phyloP scores from a whole-genome alignment of 106 monocot genomes.

The Phalaenopsis equestris region DNA sequence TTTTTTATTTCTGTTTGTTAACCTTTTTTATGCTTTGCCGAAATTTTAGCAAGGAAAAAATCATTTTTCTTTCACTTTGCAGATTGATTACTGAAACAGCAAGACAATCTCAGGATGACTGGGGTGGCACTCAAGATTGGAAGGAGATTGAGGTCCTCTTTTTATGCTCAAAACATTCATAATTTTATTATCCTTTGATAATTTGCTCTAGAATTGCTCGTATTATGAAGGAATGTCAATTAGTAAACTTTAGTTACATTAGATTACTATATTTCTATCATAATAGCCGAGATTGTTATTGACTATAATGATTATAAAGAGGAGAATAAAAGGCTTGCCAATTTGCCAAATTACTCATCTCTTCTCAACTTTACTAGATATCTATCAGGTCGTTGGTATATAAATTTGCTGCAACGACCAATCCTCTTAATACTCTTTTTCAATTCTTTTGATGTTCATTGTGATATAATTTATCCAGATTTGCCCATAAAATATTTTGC shows the following conservation, averaged over 20 bases:
- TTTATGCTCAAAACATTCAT: not conserved
- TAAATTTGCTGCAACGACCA: not conserved
- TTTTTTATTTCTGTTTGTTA: not conserved
- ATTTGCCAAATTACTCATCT: not conserved
- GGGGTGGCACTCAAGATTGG: conserved; percentile 62
- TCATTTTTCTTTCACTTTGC: conserved; percentile 3
- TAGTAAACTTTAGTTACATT: no score
- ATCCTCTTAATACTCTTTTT: not conserved
- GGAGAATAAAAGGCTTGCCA: not conserved
- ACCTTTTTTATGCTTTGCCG: not conserved
- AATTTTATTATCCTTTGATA: not conserved
- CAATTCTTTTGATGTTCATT: not conserved
- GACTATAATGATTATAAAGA: no score
- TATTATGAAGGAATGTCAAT: no score
- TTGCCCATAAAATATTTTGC: not conserved
- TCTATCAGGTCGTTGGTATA: not conserved
- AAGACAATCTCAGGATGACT: conserved; percentile 56
- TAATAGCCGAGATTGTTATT: no score
- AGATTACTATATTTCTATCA: no score
- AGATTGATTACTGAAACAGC: conserved; percentile 85
- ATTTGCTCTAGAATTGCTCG: not conserved
- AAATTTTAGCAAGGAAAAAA: not conserved
- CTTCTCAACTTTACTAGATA: not conserved
- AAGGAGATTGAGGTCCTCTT: conserved; percentile 61
- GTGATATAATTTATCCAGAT: not conserved